Conservation (phyloP, 1,284 basidiomycete genomes). For the Golubevia sp. region DNA sequence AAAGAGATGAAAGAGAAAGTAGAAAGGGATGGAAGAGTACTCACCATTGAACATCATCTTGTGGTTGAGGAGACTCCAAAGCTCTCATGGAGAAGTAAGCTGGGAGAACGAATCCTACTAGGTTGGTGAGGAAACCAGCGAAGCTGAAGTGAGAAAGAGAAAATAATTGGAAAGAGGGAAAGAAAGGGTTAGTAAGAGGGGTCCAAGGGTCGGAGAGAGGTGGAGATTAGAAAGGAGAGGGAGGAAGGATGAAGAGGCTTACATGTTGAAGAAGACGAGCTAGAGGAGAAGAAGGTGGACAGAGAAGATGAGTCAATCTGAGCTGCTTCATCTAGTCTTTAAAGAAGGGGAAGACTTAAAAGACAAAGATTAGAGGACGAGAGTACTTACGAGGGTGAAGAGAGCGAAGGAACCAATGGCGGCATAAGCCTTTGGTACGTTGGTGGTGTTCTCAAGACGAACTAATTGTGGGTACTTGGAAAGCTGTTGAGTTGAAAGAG, state of each 20-base stretch:
- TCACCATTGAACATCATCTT: conserved; percentile 60
- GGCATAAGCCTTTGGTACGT: conserved; percentile 89
- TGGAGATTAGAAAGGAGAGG: conserved; percentile 3
- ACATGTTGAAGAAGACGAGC: conserved; percentile 63
- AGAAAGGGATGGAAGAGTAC: conserved; percentile 3
- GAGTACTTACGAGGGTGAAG: conserved; percentile 56
- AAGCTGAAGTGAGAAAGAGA: conserved; percentile 18
- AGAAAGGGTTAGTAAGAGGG: conserved; percentile 6
- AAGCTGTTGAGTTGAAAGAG: conserved; percentile 66
- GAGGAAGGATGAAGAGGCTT: conserved; percentile 8
- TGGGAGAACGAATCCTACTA: conserved; percentile 57
- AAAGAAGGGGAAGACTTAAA: not conserved
- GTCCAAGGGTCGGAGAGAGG: conserved; percentile 64
- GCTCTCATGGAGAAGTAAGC: conserved; percentile 61
- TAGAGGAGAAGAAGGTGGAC: conserved; percentile 62
- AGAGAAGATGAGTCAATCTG: not conserved
- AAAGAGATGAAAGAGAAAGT: too few species aligned
- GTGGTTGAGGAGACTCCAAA: conserved; percentile 55
- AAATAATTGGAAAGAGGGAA: not conserved
- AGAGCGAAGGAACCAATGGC: conserved; percentile 76
- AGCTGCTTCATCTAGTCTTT: not conserved
- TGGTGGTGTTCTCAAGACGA: conserved; percentile 82
- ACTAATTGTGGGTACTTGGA: conserved; percentile 75
- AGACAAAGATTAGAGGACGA: not conserved
- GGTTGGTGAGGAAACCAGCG: conserved; percentile 60